Base-by-base conservation (phyloP, 2,329 filamentous ascomycete species). In the Calcarisporium arbuscula region DNA sequence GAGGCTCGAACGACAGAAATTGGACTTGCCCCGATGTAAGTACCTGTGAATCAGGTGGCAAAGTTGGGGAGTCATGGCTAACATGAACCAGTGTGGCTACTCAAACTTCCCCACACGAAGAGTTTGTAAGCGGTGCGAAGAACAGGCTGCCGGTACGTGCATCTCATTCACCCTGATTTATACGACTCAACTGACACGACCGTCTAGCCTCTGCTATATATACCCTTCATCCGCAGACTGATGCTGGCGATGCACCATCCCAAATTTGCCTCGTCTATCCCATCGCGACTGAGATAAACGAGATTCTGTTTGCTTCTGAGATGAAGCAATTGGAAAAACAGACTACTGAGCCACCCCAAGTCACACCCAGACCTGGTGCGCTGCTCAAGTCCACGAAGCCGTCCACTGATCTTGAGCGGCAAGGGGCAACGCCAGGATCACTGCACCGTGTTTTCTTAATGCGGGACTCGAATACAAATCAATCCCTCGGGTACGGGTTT, bases 401-500 rank as follows among this genome's bases (percentile, higher is more conserved):
- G 0, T 66, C 67, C 6, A 67, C 64, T 23, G 70, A 73, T 40
- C 68, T 67, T 8, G 63, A 72, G 15, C 80, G 81, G 10, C 66
- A 80, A 2, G 85, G 85, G 25, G 85, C 86, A 5, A 75, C 72
- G 37, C 77, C 81, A 20, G 79, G 80, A 15, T 86, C 84, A n/a
- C 62, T 94, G 8, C 76, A 82, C 41, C 77, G 86, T 33, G 77
- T 92, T 2, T 75, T 92, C 41, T 62, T 94, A 18, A 80, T 92
- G 49, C 76, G 86, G 36, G 83, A 90, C 51, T 72, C 79, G 28
- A 70, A 68, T 40, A 82, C 71, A 5, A 74, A 85, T 35, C 80
- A 85, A 40, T 86, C 81, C 33, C 85, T 84, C 70, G 76, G 80
- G 45, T 94, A 86, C 48, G 86, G 85, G 0, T 94, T 94, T 57